Conservation (phyloP, 345 rosid species). For the Salix koriyanagi region DNA sequence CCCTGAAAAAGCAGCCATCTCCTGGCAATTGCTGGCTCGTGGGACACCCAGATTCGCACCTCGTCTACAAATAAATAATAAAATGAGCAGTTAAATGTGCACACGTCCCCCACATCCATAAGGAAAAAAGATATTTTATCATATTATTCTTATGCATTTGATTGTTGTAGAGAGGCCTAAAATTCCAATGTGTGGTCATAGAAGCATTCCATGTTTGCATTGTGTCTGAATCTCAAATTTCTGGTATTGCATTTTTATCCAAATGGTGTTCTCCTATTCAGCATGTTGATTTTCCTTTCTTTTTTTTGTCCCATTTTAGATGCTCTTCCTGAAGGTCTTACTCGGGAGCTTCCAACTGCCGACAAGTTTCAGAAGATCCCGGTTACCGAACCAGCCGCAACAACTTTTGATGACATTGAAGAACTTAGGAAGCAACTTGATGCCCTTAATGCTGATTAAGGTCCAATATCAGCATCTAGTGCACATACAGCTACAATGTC, state of each 20-base stretch:
- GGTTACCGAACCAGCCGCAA: conserved; percentile 35
- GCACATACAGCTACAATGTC: neutral
- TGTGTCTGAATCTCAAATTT: neutral
- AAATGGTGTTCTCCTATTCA: neutral
- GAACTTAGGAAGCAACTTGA: conserved; percentile 79
- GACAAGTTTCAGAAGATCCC: conserved; percentile 48
- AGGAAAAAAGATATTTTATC: too few species aligned
- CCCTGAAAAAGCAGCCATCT: neutral
- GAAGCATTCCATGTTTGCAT: neutral
- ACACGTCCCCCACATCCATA: neutral
- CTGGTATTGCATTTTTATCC: neutral
- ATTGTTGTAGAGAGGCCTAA: neutral
- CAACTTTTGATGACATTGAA: conserved; percentile 66
- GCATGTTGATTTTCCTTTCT: neutral
- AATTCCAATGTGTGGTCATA: neutral
- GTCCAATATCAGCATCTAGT: neutral
- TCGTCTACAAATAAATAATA: neutral
- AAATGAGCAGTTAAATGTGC: neutral
- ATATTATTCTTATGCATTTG: neutral
- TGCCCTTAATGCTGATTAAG: conserved; percentile 61
- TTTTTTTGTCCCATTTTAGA: conserved; percentile 31
- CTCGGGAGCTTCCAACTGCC: conserved; percentile 77
- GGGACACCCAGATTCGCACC: neutral
- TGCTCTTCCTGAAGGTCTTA: conserved; percentile 81
- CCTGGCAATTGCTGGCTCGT: neutral